These are phyloP conservation scores for Serendipita indica DNA, from an alignment of 768 basidiomycete species.

Conservation along the genomic window DNA sequence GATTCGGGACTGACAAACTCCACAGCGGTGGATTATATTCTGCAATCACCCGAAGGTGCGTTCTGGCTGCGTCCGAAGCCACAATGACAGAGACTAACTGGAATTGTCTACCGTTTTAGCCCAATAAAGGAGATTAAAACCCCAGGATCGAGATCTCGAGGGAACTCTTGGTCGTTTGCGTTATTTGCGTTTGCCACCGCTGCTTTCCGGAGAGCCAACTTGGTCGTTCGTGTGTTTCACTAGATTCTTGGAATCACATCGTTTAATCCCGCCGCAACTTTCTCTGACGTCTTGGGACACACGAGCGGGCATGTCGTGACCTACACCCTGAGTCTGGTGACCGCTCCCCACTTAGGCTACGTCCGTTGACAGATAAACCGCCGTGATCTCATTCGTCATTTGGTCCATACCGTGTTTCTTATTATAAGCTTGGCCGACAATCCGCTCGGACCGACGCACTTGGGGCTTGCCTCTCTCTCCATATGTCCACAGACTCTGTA, in stretches of 20 bases:
- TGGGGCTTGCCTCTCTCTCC: too few relatives aligned
- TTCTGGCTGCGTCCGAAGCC: too few relatives aligned
- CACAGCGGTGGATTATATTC: conserved; percentile 87
- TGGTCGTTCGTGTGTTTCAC: not conserved
- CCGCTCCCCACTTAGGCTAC: conserved; percentile 1
- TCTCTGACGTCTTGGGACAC: not conserved
- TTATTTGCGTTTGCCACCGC: conserved; percentile 7
- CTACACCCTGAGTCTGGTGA: conserved; percentile 4
- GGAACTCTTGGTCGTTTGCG: not conserved
- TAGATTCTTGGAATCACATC: conserved; percentile 2
- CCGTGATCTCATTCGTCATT: not conserved
- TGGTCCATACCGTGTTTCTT: too few relatives aligned
- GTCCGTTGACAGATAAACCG: not conserved
- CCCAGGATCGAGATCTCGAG: not conserved
- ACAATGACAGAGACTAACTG: conserved; percentile 10
- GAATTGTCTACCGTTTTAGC: conserved; percentile 26
- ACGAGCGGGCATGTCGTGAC: not conserved
- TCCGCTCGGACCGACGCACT: too few relatives aligned
- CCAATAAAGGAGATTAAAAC: conserved; percentile 34
- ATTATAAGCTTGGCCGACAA: too few relatives aligned
- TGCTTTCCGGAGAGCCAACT: conserved; percentile 6
- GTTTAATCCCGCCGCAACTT: conserved; percentile 4
- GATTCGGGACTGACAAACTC: conserved; percentile 12
- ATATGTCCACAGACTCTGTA: not conserved
- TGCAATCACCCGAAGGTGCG: conserved; percentile 84